These are phyloP conservation scores for Blastocystis sp. DNA, from an alignment of 352 stramenopile genomes.

Conservation along the genomic window DNA sequence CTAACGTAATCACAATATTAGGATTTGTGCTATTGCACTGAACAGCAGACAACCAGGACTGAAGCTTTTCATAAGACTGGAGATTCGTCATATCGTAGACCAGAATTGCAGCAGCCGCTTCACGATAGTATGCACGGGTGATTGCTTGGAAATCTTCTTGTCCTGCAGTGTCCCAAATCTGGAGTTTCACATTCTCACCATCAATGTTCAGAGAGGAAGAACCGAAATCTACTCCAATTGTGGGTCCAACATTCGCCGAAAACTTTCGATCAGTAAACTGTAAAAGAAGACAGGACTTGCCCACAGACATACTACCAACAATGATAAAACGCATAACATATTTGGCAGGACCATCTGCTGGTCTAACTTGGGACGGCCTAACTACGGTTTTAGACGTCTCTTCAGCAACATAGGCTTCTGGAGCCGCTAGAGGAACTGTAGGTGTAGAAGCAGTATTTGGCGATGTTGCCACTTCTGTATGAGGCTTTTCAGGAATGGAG, in stretches of 20 bases:
- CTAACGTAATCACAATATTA: slow-evolving; percentile 68
- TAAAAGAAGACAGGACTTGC: slow-evolving; percentile 65
- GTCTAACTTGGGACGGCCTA: background rate
- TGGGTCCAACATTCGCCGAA: slow-evolving; percentile 35
- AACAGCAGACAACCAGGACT: slow-evolving; percentile 62
- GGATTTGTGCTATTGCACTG: slow-evolving; percentile 57
- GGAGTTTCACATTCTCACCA: slow-evolving; percentile 61
- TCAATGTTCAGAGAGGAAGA: slow-evolving; percentile 51
- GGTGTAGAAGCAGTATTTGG: background rate
- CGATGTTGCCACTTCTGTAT: background rate
- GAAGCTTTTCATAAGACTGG: slow-evolving; percentile 71
- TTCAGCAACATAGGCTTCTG: background rate
- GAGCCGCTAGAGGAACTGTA: background rate
- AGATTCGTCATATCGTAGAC: slow-evolving; percentile 88
- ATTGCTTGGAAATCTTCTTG: slow-evolving; percentile 72
- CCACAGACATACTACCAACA: slow-evolving; percentile 63
- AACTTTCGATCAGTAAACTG: slow-evolving; percentile 64
- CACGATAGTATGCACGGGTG: slow-evolving; percentile 83
- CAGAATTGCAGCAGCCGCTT: slow-evolving; percentile 83
- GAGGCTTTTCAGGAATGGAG: background rate
- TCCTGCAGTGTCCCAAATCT: slow-evolving; percentile 75
- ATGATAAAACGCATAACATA: slow-evolving; percentile 67
- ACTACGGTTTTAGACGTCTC: background rate
- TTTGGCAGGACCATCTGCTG: slow-evolving; percentile 34
- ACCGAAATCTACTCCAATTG: slow-evolving; percentile 65